Percentiles rank a stretch among this genome's conserved stretches.
Evolutionary conservation across 148 eudicot species (phyloP).

Genomic region (Nepenthes mirabilis): DNA sequence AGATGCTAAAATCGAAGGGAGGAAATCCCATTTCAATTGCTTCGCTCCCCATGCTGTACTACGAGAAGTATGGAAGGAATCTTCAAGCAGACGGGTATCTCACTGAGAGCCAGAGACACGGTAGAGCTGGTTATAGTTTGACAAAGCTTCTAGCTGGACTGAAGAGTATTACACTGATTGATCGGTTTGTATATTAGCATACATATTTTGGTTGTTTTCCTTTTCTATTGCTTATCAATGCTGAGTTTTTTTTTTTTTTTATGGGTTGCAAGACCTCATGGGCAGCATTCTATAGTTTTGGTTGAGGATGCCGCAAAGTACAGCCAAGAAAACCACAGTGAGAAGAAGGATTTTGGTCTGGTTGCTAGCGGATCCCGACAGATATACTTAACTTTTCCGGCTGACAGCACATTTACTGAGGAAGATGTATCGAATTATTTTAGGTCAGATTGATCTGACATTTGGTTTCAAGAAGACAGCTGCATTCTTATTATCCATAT

Average conservation of each 20-base stretch:
- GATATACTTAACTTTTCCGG: slow-evolving; percentile 57
- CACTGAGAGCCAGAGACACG: slow-evolving; percentile 67
- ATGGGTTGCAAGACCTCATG: slow-evolving; percentile 36
- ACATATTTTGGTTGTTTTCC: not conserved
- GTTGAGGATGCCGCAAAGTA: slow-evolving; percentile 46
- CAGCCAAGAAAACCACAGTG: slow-evolving; percentile 22
- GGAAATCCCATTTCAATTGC: slow-evolving; percentile 44
- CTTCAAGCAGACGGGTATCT: slow-evolving; percentile 61
- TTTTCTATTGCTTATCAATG: not conserved
- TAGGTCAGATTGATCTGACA: slow-evolving; percentile 16
- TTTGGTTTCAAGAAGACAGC: not conserved
- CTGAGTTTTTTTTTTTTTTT: not conserved
- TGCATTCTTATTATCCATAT: no score
- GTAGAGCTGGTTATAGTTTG: slow-evolving; percentile 57
- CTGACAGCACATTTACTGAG: slow-evolving; percentile 53
- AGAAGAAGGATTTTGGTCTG: slow-evolving; percentile 43
- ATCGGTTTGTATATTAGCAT: slow-evolving; percentile 17
- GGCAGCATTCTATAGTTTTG: slow-evolving; percentile 44
- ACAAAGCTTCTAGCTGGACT: slow-evolving; percentile 50
- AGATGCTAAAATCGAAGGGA: slow-evolving; percentile 33
- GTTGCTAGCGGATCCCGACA: slow-evolving; percentile 44
- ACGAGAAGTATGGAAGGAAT: slow-evolving; percentile 33
- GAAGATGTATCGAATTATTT: slow-evolving; percentile 53
- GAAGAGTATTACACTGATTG: slow-evolving; percentile 33
- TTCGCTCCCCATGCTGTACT: slow-evolving; percentile 38